These are phyloP conservation scores for Triticum urartu DNA, from an alignment of 176 grass and related monocot species.

Conservation along the genomic window DNA sequence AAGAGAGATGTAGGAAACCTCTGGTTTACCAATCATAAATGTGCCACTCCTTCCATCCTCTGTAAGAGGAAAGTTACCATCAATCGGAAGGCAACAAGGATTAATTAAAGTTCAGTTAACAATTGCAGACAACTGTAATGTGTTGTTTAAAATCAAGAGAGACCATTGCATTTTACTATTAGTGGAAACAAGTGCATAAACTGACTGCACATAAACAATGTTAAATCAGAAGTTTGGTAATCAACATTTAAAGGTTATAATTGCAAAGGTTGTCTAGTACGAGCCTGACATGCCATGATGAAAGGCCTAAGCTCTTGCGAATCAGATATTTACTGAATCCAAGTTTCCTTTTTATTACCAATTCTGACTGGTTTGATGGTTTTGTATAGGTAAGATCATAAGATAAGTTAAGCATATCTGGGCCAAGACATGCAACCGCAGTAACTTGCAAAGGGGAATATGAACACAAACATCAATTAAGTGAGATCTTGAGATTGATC, in stretches of 20 bases:
- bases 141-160: conserved; percentile 7
- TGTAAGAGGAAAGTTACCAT: conserved; percentile 17
- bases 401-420: not conserved
- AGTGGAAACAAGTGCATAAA: not conserved
- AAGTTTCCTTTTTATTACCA: not conserved
- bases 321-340: conserved; percentile 11
- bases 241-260: not conserved
- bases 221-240: not conserved
- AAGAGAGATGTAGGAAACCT: too few species aligned
- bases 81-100: conserved; percentile 23
- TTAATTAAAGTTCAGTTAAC: not conserved
- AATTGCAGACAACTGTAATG: not conserved
- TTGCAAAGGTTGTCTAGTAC: not conserved
- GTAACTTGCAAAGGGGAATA: not conserved
- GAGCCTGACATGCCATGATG: not conserved
- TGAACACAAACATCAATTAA: not conserved
- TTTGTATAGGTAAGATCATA: not conserved
- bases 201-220: conserved; percentile 1
- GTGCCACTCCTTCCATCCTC: too few species aligned
- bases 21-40: too few species aligned
- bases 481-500: not conserved
- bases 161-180: not conserved
- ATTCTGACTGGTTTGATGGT: not conserved
- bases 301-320: not conserved
- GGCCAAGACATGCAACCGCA: not conserved